Conservation (phyloP, 805 yeast genomes). For the Candida ovalis region DNA sequence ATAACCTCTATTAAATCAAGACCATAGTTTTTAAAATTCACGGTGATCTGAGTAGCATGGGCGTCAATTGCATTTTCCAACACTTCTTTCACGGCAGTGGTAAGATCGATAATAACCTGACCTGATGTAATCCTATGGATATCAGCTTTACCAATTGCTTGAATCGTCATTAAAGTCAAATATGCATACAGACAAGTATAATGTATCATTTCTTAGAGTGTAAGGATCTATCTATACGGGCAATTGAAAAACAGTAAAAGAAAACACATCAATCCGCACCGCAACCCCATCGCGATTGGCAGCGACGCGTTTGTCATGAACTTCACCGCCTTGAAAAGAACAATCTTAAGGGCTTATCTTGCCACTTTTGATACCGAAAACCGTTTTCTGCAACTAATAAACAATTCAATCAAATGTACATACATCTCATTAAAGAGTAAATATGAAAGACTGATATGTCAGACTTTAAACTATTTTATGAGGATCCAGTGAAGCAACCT, state of each 20-base stretch:
- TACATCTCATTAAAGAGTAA: too few relatives aligned
- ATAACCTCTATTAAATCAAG: constrained; percentile 61
- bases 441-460: not conserved
- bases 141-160: constrained; percentile 46
- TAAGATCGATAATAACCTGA: constrained; percentile 81
- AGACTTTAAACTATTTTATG: not conserved
- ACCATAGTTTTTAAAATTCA: constrained; percentile 69
- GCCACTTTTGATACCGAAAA: not conserved
- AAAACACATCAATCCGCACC: too few relatives aligned
- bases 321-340: not conserved
- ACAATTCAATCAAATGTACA: too few relatives aligned
- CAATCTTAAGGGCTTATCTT: too few relatives aligned
- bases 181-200: too few relatives aligned
- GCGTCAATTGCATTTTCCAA: constrained; percentile 90
- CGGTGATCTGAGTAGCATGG: constrained; percentile 58
- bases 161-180: constrained; percentile 22
- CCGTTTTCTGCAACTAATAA: too few relatives aligned
- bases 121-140: constrained; percentile 83
- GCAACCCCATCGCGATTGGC: too few relatives aligned
- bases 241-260: not conserved
- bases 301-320: not conserved
- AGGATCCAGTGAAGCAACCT: not conserved
- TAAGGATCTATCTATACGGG: not conserved
- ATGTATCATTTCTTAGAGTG: too few relatives aligned
- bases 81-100: constrained; percentile 77